A percentile compares a stretch with the other conserved stretches of the same genome.
Evolutionary conservation across 1,284 basidiomycete species (phyloP).

Genomic region (Exsudoporus floridanus): DNA sequence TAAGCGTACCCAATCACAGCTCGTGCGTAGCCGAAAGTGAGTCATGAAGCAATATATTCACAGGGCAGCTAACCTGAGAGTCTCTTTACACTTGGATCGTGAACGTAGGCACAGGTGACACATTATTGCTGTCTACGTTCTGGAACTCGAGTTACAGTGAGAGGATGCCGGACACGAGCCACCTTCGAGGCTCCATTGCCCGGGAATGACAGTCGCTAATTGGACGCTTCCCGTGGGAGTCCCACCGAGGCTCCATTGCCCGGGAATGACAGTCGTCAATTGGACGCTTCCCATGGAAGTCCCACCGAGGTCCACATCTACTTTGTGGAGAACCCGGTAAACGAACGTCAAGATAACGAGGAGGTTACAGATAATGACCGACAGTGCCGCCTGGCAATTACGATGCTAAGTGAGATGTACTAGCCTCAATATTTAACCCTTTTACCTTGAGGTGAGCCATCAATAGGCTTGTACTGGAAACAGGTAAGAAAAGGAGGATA

Average conservation of each 20-base stretch:
- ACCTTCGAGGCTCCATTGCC: neutral
- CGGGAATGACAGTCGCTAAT: slow-evolving; percentile 8
- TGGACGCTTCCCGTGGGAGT: too few species aligned
- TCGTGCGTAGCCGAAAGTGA: neutral
- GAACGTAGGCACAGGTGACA: neutral
- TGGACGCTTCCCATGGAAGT: neutral
- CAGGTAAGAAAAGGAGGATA: slow-evolving; percentile 4
- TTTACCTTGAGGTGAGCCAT: slow-evolving; percentile 22
- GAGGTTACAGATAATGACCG: slow-evolving; percentile 23
- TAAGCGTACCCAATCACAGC: neutral
- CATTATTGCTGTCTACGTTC: neutral
- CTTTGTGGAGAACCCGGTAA: slow-evolving; percentile 9
- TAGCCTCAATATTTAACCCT: neutral
- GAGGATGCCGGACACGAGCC: neutral
- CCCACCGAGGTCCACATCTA: slow-evolving; percentile 3
- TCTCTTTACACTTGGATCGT: neutral
- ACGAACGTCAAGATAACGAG: slow-evolving; percentile 18
- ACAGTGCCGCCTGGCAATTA: slow-evolving; percentile 14
- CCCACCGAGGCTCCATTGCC: neutral
- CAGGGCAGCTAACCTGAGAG: neutral
- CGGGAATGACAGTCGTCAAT: slow-evolving; percentile 8
- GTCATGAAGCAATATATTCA: neutral
- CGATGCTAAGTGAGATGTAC: neutral
- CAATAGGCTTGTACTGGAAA: slow-evolving; percentile 2
- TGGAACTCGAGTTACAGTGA: neutral